phyloP scores from a whole-genome alignment of 2,329 filamentous ascomycete species.

The Microdochium nivale region DNA sequence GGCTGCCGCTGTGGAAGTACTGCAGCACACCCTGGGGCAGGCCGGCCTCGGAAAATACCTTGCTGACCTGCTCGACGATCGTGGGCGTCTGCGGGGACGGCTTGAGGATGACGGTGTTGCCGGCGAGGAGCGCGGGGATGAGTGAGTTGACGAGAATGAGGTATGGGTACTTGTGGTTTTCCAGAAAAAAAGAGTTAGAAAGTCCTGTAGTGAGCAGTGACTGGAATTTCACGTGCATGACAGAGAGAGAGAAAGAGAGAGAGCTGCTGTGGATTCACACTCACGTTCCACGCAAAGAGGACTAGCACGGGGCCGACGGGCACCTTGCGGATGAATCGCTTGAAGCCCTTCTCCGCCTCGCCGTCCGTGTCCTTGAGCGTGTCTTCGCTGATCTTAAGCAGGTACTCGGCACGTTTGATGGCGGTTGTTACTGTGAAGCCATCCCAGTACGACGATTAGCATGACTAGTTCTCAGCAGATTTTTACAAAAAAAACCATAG shows the following conservation, averaged over 20 bases:
- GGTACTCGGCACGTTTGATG: slow-evolving; percentile 74
- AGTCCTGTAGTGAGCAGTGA: no score
- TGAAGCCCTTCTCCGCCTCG: slow-evolving; percentile 80
- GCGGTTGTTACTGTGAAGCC: slow-evolving; percentile 62
- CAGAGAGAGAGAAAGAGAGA: slow-evolving; percentile 5
- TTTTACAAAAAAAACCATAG: no score
- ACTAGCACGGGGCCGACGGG: slow-evolving; percentile 82
- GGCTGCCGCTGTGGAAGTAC: slow-evolving; percentile 83
- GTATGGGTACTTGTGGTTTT: slow-evolving; percentile 79
- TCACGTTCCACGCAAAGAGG: slow-evolving; percentile 92
- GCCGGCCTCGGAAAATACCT: slow-evolving; percentile 71
- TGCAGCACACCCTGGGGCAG: slow-evolving; percentile 79
- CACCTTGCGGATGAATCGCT: slow-evolving; percentile 79
- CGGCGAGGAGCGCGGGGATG: slow-evolving; percentile 81
- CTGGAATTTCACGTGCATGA: not conserved
- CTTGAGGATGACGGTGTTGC: slow-evolving; percentile 89
- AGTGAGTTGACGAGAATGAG: slow-evolving; percentile 88
- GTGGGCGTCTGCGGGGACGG: slow-evolving; percentile 93
- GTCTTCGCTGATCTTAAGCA: slow-evolving; percentile 75
- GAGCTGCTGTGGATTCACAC: slow-evolving; percentile 19
- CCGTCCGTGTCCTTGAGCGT: slow-evolving; percentile 73
- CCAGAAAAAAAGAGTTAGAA: not conserved
- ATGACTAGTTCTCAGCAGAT: not conserved
- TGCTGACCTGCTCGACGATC: slow-evolving; percentile 73
- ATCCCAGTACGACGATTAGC: not conserved